Evolutionary conservation across 441 rosid species (phyloP).

Genomic region (Erodium trifolium): DNA sequence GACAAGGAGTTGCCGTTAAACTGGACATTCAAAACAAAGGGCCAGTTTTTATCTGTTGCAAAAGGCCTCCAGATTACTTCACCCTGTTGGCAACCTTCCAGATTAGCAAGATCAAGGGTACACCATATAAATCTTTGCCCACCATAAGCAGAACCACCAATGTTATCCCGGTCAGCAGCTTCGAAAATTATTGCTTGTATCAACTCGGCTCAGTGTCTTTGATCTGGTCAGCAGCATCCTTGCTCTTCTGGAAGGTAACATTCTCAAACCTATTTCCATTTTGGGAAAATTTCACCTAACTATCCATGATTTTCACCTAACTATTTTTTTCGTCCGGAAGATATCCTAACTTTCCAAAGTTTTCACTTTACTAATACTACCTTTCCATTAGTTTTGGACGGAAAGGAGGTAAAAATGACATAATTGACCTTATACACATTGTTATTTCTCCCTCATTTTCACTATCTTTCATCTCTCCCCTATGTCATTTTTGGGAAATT

Average conservation of each 20-base stretch:
- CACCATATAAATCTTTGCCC: slow-evolving; percentile 96
- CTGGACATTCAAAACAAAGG: slow-evolving; percentile 51
- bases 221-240: slow-evolving; percentile 34
- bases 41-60: slow-evolving; percentile 62
- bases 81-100: slow-evolving; percentile 89
- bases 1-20: slow-evolving; percentile 41
- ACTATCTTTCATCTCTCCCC: too few species aligned
- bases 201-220: slow-evolving; percentile 39
- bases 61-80: slow-evolving; percentile 82
- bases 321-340: too few species aligned
- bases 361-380: too few species aligned
- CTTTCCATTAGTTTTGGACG: too few species aligned
- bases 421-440: too few species aligned
- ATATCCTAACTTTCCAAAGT: too few species aligned
- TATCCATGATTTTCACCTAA: too few species aligned
- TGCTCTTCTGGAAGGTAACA: slow-evolving; percentile 57
- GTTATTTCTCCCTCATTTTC: too few species aligned
- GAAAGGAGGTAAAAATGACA: too few species aligned
- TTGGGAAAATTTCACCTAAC: too few species aligned
- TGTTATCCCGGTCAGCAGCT: slow-evolving; percentile 80
- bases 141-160: slow-evolving; percentile 98
- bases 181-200: slow-evolving; percentile 80
- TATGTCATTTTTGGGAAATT: too few species aligned
- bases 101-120: slow-evolving; percentile 87
- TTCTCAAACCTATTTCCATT: slow-evolving; percentile 50